These are phyloP conservation scores for Populus nigra DNA, from an alignment of 345 rosid genomes.

Conservation along the genomic window DNA sequence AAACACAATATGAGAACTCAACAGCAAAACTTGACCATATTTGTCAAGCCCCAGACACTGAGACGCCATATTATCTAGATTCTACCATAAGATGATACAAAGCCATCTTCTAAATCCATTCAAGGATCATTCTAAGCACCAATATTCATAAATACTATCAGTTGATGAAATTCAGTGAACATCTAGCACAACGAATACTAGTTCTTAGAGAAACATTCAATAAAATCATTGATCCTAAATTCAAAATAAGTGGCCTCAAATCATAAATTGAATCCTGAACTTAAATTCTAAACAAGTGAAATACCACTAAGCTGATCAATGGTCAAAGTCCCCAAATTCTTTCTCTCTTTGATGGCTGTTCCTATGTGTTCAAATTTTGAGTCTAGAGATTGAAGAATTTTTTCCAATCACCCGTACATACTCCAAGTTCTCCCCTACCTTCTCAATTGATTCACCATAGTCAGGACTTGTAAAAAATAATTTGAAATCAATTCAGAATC, in stretches of 20 bases:
- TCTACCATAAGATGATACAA: not conserved
- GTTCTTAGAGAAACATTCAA: not conserved
- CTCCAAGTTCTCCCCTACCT: no score
- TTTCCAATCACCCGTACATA: no score
- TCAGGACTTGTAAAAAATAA: no score
- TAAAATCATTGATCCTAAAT: not conserved
- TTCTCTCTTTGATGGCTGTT: no score
- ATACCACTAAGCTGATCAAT: not conserved
- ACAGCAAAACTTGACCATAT: not conserved
- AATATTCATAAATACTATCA: not conserved
- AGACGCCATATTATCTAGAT: not conserved
- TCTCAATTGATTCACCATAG: no score
- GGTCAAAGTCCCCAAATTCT: no score
- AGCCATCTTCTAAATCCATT: not conserved
- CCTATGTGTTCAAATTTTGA: no score
- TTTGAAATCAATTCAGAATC: no score
- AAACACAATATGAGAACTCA: not conserved
- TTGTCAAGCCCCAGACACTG: no score
- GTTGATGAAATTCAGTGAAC: not conserved
- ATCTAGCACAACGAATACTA: not conserved
- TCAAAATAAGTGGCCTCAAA: not conserved
- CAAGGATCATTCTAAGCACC: not conserved
- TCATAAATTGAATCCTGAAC: not conserved
- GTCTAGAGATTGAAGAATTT: no score
- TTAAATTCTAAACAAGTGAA: not conserved